phyloP scores from a whole-genome alignment of 169 alveolate species.

The Amoebophrya sp. region DNA sequence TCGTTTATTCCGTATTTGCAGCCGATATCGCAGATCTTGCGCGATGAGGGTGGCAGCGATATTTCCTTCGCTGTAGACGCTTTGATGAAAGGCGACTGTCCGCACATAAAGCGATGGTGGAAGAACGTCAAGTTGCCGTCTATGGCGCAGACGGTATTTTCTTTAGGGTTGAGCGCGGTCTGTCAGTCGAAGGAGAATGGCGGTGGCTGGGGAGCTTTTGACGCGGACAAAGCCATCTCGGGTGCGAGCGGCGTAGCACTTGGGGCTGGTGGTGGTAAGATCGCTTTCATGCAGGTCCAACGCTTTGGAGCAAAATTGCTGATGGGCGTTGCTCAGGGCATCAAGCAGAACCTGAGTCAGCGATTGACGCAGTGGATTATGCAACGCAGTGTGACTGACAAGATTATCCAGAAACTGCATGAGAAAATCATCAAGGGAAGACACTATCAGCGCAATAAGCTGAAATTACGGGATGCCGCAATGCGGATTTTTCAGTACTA shows the following conservation, averaged over 20 bases:
- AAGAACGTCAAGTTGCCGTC: background rate
- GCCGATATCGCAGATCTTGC: background rate
- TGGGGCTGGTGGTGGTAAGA: background rate
- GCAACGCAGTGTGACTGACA: background rate
- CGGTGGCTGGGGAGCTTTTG: background rate
- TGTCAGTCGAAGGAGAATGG: background rate
- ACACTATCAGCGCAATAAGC: background rate
- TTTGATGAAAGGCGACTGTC: background rate
- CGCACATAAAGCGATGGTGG: background rate
- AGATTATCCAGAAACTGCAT: background rate
- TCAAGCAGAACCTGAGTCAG: background rate
- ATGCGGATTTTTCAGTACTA: background rate
- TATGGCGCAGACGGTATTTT: background rate
- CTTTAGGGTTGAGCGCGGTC: background rate
- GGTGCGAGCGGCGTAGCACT: background rate
- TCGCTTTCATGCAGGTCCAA: background rate
- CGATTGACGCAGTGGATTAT: background rate
- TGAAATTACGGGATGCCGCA: background rate
- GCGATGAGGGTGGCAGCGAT: background rate
- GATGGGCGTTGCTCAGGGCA: background rate
- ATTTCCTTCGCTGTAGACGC: background rate
- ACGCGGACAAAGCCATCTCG: background rate
- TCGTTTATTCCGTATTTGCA: background rate
- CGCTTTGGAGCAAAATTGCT: background rate
- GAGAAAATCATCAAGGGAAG: background rate